Base-by-base conservation (phyloP, 495 filamentous ascomycete species). In the Hypoxylon subgilvum region DNA sequence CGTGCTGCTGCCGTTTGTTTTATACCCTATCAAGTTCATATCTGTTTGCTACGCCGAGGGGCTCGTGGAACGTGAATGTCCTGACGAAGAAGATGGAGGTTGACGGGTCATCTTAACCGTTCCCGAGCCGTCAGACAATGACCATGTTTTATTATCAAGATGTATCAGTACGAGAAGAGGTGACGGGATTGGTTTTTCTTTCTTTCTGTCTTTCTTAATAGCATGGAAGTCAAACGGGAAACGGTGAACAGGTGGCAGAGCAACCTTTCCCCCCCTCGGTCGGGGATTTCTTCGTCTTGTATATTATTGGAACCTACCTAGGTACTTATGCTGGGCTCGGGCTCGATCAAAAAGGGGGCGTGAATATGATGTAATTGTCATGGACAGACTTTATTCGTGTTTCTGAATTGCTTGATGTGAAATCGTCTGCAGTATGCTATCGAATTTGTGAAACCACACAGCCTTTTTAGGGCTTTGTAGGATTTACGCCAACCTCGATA, bases 1-100 rank as follows among this genome's bases (percentile, higher is more conserved):
- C 48, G n/a, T 62, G 52, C 57, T 61, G 53, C 57, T 54, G 36
- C 58, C 51, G 50, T 59, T 67, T 70, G 51, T 55, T 64, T 64
- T 53, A 69, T 69, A 67, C 67, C 69, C 61, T 36, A 45, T 69
- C 36, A 17, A 44, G 41, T 62, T 50, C 65, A 47, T n/a, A n/a
- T 64, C 57, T 69, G 57, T 68, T 69, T 70, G 65, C 58, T 60
- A 67, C 47, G 64, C 43, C 53, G 54, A 45, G 18, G 42, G 51
- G 40, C 51, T 50, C 51, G 65, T 67, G 67, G 57, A 63, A 65
- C 51, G 55, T 64, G 39, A 65, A 63, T 58, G 61, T 68, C 58
- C 46, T 61, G 58, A 68, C 47, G 67, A 66, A 51, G 50, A n/a
- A 53, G 39, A 63, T 34, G 61, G 57, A 59, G 48, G 45, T 53